Base-by-base conservation (phyloP, 352 stramenopile species). In the Globisporangium megalacanthum region DNA sequence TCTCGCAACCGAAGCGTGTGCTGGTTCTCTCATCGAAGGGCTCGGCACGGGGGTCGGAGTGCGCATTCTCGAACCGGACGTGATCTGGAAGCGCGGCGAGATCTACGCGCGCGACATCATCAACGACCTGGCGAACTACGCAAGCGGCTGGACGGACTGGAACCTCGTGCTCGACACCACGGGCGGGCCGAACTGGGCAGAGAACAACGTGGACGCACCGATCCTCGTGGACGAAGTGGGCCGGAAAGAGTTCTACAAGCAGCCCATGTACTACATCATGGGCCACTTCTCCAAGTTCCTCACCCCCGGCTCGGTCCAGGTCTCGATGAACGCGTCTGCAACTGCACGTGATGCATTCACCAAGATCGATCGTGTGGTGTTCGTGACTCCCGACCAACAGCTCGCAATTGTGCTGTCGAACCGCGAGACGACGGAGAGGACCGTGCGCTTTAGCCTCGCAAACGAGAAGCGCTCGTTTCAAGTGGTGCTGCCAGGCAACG, bases 81-180 rank as follows among this genome's bases (percentile, higher is more conserved):
- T 69, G 4, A 62, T 73, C 17, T 95, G 85, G 84, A 61, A 82
- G 25, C 79, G 82, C 41, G 85, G 66, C 0, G 80, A 96, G 56
- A 78, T 82, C 60, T 91, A 95, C 52, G 79, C 75, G 15, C 81
- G 86, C 33, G 83, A 96, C 64, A 94, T 97, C 53, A 84, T 97
- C 56, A 70, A 77, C 20, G 86, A 97, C 65, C 56, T 97, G n/a
- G 69, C 72, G 53, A 91, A 89, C 68, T 84, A 79, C 54, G 79
- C 83, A 8, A 64, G 66, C 2, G 85, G 82, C 14, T 97, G 87
- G 85, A 90, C 71, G 35, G 85, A 97, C 71, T 97, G 87, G 84
- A 97, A 97, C 60, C 51, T 96, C 39, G 65, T 82, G 49, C 72
- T 97, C 15, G 76, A 90, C 66, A 76, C 66, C 29, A 72, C 52